A percentile compares a stretch with the other conserved stretches of the same genome.
Conservation (phyloP, 768 basidiomycete species). For the Pulveroboletus sp. region DNA sequence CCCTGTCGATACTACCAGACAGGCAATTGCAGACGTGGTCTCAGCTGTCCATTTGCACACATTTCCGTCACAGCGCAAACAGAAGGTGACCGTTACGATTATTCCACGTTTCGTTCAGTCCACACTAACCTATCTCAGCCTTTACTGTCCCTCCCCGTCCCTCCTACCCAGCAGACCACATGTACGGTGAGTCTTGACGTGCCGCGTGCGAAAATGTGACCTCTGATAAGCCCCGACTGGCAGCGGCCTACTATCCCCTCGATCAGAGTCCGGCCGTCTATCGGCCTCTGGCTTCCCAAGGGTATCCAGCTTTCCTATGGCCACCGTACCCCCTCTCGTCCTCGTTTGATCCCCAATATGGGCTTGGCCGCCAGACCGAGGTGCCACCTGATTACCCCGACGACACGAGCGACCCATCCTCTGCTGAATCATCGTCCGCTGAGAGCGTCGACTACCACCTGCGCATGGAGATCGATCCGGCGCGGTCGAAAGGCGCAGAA, state of each 20-base stretch:
- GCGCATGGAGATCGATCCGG: slow-evolving; percentile 5
- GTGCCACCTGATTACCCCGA: slow-evolving; percentile 17
- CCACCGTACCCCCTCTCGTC: slow-evolving; percentile 31
- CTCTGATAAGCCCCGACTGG: slow-evolving; percentile 5
- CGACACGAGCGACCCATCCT: slow-evolving; percentile 26
- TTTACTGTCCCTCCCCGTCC: slow-evolving; percentile 8
- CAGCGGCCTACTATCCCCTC: slow-evolving; percentile 18
- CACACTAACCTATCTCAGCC: slow-evolving; percentile 13
- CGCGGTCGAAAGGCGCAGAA: slow-evolving; percentile 1
- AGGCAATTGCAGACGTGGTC: slow-evolving; percentile 27
- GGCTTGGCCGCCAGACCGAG: slow-evolving; percentile 6
- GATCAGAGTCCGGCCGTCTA: slow-evolving; percentile 17
- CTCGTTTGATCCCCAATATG: slow-evolving; percentile 17
- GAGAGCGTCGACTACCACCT: slow-evolving; percentile 10
- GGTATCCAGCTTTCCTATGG: slow-evolving; percentile 19
- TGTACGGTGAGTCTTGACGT: slow-evolving; percentile 15
- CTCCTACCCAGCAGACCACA: slow-evolving; percentile 13
- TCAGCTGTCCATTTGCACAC: slow-evolving; percentile 26
- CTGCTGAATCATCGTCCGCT: slow-evolving; percentile 19
- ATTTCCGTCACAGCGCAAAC: slow-evolving; percentile 1
- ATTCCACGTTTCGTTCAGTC: background rate
- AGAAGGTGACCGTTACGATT: slow-evolving; percentile 15
- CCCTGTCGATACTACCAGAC: slow-evolving; percentile 26
- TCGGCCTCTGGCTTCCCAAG: slow-evolving; percentile 13
- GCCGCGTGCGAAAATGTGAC: background rate